phyloP scores from a whole-genome alignment of 352 stramenopile genomes.

The Globisporangium lucens region DNA sequence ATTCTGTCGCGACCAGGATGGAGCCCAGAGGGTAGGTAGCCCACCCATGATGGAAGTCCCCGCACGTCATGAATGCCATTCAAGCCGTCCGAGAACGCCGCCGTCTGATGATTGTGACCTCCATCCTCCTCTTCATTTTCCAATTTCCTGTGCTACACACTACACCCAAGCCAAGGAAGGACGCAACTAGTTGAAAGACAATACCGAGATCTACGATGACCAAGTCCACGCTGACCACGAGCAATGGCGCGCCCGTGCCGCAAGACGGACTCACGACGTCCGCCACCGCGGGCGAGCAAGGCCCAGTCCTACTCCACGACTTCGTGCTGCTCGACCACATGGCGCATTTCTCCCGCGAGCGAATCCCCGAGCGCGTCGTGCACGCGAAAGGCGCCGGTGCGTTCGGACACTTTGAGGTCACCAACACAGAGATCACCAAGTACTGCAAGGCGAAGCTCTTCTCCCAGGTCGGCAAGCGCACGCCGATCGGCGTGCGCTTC shows the following conservation, averaged over 20 bases:
- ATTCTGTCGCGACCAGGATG: too few relatives aligned
- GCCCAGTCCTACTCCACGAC: slow-evolving; percentile 75
- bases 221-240: neutral
- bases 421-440: slow-evolving; percentile 43
- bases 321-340: slow-evolving; percentile 88
- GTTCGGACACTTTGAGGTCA: slow-evolving; percentile 92
- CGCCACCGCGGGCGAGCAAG: slow-evolving; percentile 50
- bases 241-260: slow-evolving; percentile 54
- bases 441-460: slow-evolving; percentile 84
- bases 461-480: slow-evolving; percentile 76
- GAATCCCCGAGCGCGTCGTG: slow-evolving; percentile 91
- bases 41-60: too few relatives aligned
- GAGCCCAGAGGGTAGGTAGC: too few relatives aligned
- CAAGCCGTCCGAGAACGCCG: too few relatives aligned
- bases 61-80: too few relatives aligned
- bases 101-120: too few relatives aligned
- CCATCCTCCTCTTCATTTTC: too few relatives aligned
- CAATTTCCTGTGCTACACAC: too few relatives aligned
- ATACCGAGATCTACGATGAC: neutral
- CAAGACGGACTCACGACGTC: slow-evolving; percentile 66
- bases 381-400: slow-evolving; percentile 89
- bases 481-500: slow-evolving; percentile 83
- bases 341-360: slow-evolving; percentile 89
- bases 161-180: too few relatives aligned
- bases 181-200: too few relatives aligned